phyloP scores from a whole-genome alignment of 768 basidiomycete genomes.

The Auriculariales sp. region DNA sequence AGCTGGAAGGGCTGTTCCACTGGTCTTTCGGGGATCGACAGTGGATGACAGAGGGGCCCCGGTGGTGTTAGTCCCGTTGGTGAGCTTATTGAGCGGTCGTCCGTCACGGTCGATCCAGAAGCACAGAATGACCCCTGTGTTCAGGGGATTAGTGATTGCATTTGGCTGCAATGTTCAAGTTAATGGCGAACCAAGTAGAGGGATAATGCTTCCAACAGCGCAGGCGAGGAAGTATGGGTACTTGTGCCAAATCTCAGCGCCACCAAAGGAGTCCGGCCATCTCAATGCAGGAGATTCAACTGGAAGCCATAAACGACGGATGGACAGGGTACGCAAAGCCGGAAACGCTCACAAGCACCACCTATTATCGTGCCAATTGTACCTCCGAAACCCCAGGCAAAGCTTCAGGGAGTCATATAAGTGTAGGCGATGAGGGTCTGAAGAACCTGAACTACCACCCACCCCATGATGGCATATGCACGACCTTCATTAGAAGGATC shows the following conservation, averaged over 20 bases:
- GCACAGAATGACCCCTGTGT: conserved; percentile 51
- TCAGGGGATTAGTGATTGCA: no score
- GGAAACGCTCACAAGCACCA: conserved; percentile 52
- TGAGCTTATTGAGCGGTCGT: conserved; percentile 70
- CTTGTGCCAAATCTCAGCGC: conserved; percentile 47
- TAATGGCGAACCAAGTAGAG: no score
- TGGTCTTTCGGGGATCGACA: no score
- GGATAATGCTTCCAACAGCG: conserved; percentile 59
- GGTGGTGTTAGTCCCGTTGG: no score
- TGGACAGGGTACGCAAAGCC: neutral
- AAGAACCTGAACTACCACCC: no score
- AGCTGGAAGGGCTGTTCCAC: no score
- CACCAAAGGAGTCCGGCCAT: conserved; percentile 64
- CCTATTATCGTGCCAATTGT: conserved; percentile 79
- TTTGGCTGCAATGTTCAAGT: no score
- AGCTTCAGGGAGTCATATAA: conserved; percentile 27
- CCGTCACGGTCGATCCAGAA: conserved; percentile 90
- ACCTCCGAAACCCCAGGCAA: conserved; percentile 95
- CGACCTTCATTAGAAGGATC: conserved; percentile 86
- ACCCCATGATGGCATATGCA: conserved; percentile 90
- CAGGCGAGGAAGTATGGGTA: conserved; percentile 92
- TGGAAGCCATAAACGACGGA: conserved; percentile 15
- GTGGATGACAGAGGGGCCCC: no score
- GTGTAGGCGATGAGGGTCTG: neutral
- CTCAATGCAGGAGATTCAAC: conserved; percentile 77